Percentiles rank a stretch among this genome's conserved stretches.
phyloP scores from a whole-genome alignment of 805 yeast species.

The Clavispora phyllophila region DNA sequence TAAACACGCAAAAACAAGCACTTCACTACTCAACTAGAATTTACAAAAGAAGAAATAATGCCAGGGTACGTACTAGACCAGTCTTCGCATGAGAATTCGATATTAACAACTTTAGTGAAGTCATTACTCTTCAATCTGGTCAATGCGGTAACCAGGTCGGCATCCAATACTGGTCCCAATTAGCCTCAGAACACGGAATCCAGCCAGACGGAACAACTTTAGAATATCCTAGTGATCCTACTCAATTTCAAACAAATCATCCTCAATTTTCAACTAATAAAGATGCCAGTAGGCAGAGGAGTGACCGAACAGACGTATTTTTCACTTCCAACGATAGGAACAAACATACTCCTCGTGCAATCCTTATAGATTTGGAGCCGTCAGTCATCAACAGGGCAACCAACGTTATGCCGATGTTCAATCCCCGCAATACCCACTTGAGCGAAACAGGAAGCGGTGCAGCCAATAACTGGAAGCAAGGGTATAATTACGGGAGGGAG shows the following conservation, averaged over 20 bases:
- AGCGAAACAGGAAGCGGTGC: conserved; percentile 88
- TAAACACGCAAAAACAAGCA: neutral
- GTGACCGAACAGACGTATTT: conserved; percentile 80
- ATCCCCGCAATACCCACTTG: conserved; percentile 75
- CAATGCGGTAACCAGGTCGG: conserved; percentile 98
- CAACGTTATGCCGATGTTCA: conserved; percentile 57
- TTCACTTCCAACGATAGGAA: conserved; percentile 71
- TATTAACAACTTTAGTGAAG: conserved; percentile 45
- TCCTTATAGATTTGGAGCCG: conserved; percentile 86
- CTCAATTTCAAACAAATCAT: conserved; percentile 12
- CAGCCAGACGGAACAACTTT: conserved; percentile 53
- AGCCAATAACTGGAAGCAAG: conserved; percentile 94
- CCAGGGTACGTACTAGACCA: conserved; percentile 21
- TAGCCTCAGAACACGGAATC: conserved; percentile 84
- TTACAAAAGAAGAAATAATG: conserved; percentile 10
- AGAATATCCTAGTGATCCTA: conserved; percentile 27
- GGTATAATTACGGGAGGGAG: conserved; percentile 68
- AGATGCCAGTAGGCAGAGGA: conserved; percentile 20
- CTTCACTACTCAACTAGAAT: neutral
- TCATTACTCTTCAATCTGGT: conserved; percentile 70
- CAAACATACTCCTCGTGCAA: conserved; percentile 82
- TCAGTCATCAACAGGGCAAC: conserved; percentile 68
- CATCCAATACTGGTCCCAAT: conserved; percentile 84
- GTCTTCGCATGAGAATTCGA: neutral
- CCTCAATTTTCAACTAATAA: conserved; percentile 2